Conservation (phyloP, 2,329 filamentous ascomycete genomes). For the Fusarium anthophilum region DNA sequence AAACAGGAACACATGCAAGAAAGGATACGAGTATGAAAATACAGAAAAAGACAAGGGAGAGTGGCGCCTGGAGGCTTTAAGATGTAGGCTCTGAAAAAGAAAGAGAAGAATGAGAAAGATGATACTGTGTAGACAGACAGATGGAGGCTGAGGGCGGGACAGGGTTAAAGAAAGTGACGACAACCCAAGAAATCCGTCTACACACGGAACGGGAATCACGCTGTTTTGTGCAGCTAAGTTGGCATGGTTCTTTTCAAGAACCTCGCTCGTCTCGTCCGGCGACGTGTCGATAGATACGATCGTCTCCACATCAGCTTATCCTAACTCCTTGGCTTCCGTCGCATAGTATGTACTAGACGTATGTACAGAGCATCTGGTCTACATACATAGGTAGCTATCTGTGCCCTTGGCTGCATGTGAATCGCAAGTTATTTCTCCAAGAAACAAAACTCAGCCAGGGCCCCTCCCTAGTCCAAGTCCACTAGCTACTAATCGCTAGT, state of each 20-base stretch:
- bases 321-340: constrained; percentile 11
- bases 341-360: not conserved
- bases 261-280: not conserved
- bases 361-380: not conserved
- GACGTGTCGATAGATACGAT: constrained; percentile 29
- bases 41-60: constrained; percentile 4
- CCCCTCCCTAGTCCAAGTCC: not conserved
- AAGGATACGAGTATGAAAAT: not conserved
- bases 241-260: constrained; percentile 16
- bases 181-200: constrained; percentile 21
- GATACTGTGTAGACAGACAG: not conserved
- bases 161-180: constrained; percentile 25
- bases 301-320: constrained; percentile 32
- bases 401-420: constrained; percentile 14
- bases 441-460: constrained; percentile 12
- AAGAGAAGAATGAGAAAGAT: not conserved
- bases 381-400: not conserved
- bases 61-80: constrained; percentile 5
- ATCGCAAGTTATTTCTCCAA: constrained; percentile 13
- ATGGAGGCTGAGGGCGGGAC: constrained; percentile 6
- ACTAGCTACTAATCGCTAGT: not conserved
- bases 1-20: constrained; percentile 6
- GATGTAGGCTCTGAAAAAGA: not conserved
- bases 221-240: constrained; percentile 20
- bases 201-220: constrained; percentile 17